phyloP scores from a whole-genome alignment of 306 rosid species.

The Alnus glutinosa region DNA sequence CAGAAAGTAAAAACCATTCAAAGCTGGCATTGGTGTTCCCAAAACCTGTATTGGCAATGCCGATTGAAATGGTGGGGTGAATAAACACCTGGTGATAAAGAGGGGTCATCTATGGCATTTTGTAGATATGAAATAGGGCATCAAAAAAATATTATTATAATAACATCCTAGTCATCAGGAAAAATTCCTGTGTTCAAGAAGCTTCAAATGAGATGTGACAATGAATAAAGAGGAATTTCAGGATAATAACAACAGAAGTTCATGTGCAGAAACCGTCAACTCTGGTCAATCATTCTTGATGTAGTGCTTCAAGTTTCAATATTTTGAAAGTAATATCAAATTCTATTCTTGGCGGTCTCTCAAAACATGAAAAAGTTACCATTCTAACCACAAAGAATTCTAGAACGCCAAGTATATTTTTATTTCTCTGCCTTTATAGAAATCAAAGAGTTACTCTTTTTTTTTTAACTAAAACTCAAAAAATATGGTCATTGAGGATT shows the following conservation, averaged over 20 bases:
- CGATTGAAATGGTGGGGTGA: neutral
- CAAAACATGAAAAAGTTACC: neutral
- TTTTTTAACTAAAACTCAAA: neutral
- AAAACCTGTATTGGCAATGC: neutral
- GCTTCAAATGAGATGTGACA: neutral
- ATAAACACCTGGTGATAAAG: neutral
- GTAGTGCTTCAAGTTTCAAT: neutral
- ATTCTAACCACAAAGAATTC: slow-evolving; percentile 3
- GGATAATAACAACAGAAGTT: neutral
- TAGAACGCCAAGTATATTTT: neutral
- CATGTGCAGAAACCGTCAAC: neutral
- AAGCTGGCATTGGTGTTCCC: neutral
- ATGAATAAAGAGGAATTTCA: neutral
- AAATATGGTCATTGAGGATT: neutral
- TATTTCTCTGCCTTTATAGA: neutral
- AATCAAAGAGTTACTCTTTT: neutral
- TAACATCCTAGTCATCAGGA: neutral
- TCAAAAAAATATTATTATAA: neutral
- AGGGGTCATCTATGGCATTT: neutral
- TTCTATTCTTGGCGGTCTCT: neutral
- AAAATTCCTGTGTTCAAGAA: neutral
- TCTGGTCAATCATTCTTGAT: neutral
- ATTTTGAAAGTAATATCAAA: neutral
- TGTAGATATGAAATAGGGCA: neutral
- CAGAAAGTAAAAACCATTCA: neutral